These are phyloP conservation scores for Mesembryanthemum crystallinum DNA, from an alignment of 148 eudicot species.

Conservation along the genomic window DNA sequence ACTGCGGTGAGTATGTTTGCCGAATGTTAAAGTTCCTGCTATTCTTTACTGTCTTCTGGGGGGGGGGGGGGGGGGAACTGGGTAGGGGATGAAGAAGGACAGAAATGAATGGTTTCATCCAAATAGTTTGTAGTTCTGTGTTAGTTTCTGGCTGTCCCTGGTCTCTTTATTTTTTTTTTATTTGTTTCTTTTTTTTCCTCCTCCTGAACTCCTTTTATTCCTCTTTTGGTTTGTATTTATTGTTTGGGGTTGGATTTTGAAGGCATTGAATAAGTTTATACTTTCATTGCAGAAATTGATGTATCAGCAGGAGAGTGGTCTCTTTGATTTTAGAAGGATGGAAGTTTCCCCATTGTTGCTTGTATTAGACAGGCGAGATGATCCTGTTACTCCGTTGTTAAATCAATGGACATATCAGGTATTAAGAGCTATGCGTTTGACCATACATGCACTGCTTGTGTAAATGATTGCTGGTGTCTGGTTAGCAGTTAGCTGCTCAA, in stretches of 20 bases:
- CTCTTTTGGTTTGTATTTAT: neutral
- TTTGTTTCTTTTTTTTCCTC: neutral
- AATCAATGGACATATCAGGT: constrained; percentile 99
- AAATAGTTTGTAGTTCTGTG: neutral
- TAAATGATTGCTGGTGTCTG: constrained; percentile 13
- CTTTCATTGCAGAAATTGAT: constrained; percentile 65
- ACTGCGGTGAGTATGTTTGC: constrained; percentile 56
- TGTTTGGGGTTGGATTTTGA: neutral
- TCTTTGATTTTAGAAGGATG: constrained; percentile 88
- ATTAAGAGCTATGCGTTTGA: constrained; percentile 12
- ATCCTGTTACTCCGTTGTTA: constrained; percentile 92
- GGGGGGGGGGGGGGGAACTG: too few species aligned
- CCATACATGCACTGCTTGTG: neutral
- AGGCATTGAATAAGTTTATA: constrained; percentile 2
- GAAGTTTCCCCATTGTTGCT: constrained; percentile 83
- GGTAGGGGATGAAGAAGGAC: neutral
- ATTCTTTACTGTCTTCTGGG: neutral
- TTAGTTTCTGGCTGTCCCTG: constrained; percentile 3
- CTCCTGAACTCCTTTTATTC: neutral
- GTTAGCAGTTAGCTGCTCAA: constrained; percentile 8
- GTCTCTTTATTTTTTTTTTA: neutral
- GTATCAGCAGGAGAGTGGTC: constrained; percentile 98
- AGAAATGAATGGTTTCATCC: neutral
- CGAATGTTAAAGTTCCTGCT: neutral
- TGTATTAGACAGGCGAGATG: constrained; percentile 87